Base-by-base conservation (phyloP, 441 rosid species). In the Adansonia madagascariensis region DNA sequence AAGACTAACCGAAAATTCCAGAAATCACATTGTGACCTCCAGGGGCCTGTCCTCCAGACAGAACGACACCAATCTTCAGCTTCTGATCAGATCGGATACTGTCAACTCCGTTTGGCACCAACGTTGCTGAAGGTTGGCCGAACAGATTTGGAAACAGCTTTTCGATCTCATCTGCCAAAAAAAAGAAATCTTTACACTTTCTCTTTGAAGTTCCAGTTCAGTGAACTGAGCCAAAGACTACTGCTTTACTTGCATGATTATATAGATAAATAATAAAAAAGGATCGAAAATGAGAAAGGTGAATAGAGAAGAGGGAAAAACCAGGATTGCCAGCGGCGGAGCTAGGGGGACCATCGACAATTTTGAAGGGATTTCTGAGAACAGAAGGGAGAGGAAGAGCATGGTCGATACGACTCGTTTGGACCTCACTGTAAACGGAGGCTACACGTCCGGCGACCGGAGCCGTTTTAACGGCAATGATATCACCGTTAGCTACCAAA, bases 1-100 rank as follows among this genome's bases (percentile, higher is more conserved):
- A 39, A 64, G 8, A 76, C 91, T 85, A 78, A 97, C 98, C 99
- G 39, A 84, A 97, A 65, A 97, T 78, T 70, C 98, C 98, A 64
- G 89, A 92, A 39, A 97, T 94, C 73, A 97, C 99, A 85, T 97
- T 97, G 92, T 97, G 99, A 5, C 99, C 99, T 68, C 99, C 99
- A 2, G 99, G 99, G 24, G 99, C 98, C 83, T 97, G 99, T 24
- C 99, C 99, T 35, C 99, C 99, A 0, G 99, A 97, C 77, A 97
- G 78, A 70, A 97, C 99, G 44, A 94, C 98, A 31, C 98, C 98
- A 24, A 94, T 91, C 87, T 93, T 97, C 82, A 94, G 71, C 82
- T 91, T 91, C 86, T 79, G 87, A 57, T 74, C 86, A 0, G 94
- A 79, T 15, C 52, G 52, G 68, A 86, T 14, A 1, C 88, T 59